Percentiles rank a stretch among this genome's conserved stretches.
phyloP scores from a whole-genome alignment of 176 grass and related monocot species.

The Zoysia pacifica region DNA sequence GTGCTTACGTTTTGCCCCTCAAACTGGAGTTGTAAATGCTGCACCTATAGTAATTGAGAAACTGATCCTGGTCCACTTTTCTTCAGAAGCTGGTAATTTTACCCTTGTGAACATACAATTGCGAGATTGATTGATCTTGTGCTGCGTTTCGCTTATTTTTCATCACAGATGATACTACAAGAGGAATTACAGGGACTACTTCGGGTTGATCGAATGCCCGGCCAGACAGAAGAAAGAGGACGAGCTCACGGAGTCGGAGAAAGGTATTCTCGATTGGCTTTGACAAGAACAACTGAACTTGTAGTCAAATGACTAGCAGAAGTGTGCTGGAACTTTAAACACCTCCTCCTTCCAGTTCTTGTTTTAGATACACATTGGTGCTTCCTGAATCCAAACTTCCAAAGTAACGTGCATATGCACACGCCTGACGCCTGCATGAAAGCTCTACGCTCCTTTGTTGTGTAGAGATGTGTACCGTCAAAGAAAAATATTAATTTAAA shows the following conservation, averaged over 20 bases:
- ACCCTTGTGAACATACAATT: background rate
- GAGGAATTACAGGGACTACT: slow-evolving; percentile 88
- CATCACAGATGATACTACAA: slow-evolving; percentile 86
- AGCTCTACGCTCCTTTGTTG: no score
- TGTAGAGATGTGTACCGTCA: no score
- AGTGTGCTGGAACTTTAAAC: background rate
- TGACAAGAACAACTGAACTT: slow-evolving; percentile 83
- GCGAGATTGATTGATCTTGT: background rate
- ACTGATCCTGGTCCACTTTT: background rate
- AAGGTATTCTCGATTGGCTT: slow-evolving; percentile 90
- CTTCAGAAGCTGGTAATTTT: background rate
- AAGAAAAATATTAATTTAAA: no score
- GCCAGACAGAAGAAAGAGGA: slow-evolving; percentile 61
- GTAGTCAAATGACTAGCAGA: slow-evolving; percentile 23
- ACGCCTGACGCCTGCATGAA: no score
- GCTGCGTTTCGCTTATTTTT: background rate
- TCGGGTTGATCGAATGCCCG: slow-evolving; percentile 70
- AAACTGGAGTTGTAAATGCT: background rate
- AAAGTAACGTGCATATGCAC: no score
- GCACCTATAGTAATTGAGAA: background rate
- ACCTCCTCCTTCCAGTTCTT: background rate
- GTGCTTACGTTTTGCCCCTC: background rate
- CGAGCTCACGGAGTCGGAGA: slow-evolving; percentile 70
- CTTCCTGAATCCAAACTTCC: background rate
- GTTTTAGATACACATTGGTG: background rate